These are phyloP conservation scores for Tuctoria greenei DNA, from an alignment of 176 grass and related monocot genomes.

Conservation along the genomic window DNA sequence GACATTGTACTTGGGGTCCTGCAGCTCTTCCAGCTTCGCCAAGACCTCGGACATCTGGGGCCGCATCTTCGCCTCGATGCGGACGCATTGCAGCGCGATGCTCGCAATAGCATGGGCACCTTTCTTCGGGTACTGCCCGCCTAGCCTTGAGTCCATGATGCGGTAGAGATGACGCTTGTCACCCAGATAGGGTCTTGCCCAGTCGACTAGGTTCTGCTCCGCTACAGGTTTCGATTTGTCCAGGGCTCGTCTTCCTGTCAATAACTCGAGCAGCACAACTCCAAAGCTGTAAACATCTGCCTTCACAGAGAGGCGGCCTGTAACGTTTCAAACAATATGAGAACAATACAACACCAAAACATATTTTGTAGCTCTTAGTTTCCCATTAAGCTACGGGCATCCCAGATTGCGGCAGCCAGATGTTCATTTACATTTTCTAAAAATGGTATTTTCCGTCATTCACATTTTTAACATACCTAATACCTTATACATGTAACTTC, in stretches of 20 bases:
- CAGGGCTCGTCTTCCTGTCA: constrained; percentile 56
- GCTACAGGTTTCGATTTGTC: constrained; percentile 50
- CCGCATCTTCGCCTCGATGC: constrained; percentile 53
- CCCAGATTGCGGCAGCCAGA: not conserved
- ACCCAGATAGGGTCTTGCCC: constrained; percentile 49
- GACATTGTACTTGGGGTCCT: constrained; percentile 40
- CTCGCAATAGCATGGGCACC: constrained; percentile 37
- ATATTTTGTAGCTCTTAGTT: not conserved
- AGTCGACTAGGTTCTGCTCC: constrained; percentile 62
- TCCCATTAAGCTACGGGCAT: not conserved
- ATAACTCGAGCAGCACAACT: constrained; percentile 59
- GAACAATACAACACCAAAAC: not conserved
- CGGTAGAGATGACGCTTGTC: constrained; percentile 62
- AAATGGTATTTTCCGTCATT: not conserved
- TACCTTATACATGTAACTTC: not conserved
- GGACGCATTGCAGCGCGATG: constrained; percentile 56
- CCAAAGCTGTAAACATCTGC: constrained; percentile 81
- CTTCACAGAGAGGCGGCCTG: constrained; percentile 70
- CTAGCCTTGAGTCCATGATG: constrained; percentile 67
- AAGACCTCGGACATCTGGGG: constrained; percentile 56
- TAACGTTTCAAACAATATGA: not conserved
- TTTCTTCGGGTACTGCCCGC: constrained; percentile 69
- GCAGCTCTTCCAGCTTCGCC: constrained; percentile 59
- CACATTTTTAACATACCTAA: not conserved
- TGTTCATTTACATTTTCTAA: not conserved